A percentile compares a stretch with the other conserved stretches of the same genome.
These are phyloP conservation scores for Cydonia oblonga DNA, from an alignment of 331 rosid genomes.

Conservation along the genomic window DNA sequence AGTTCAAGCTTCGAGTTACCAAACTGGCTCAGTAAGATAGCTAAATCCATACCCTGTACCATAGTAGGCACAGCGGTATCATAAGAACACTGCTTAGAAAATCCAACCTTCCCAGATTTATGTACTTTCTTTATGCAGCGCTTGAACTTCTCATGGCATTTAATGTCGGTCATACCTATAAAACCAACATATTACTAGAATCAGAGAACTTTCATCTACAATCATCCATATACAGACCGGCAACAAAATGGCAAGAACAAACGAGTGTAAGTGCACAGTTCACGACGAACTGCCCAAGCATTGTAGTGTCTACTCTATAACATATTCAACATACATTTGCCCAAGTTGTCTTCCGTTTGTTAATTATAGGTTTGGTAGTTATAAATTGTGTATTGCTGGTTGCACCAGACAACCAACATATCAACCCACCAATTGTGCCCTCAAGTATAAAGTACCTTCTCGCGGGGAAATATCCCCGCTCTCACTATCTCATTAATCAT, in stretches of 20 bases:
- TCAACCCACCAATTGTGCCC: neutral
- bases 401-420: neutral
- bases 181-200: neutral
- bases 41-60: conserved; percentile 76
- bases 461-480: neutral
- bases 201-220: neutral
- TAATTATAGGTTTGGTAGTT: neutral
- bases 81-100: conserved; percentile 50
- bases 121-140: conserved; percentile 42
- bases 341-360: neutral
- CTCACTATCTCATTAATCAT: neutral
- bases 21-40: conserved; percentile 53
- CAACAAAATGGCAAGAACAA: neutral
- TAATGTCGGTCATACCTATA: conserved; percentile 50
- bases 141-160: conserved; percentile 62
- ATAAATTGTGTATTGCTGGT: neutral
- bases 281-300: neutral
- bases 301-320: neutral
- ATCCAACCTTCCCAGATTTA: conserved; percentile 65
- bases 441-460: neutral
- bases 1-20: conserved; percentile 18
- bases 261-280: neutral
- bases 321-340: neutral
- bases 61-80: conserved; percentile 52
- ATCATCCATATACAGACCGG: neutral